Percentiles rank a stretch among this genome's conserved stretches.
These are phyloP conservation scores for Sporothrix brasiliensis DNA, from an alignment of 2,329 filamentous ascomycete species.

Conservation along the genomic window DNA sequence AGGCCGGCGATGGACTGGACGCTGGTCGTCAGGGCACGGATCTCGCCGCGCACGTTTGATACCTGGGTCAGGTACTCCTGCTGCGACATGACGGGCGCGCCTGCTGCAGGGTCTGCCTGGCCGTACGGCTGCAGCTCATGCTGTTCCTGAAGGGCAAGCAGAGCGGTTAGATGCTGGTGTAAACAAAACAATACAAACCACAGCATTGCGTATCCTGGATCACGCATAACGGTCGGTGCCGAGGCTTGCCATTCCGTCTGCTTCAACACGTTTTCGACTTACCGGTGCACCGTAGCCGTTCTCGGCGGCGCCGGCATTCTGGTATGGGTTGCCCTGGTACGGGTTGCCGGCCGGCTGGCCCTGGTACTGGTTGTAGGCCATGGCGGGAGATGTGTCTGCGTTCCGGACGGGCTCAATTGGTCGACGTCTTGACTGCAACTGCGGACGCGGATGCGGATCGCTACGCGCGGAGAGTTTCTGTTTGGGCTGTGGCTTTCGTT, in stretches of 20 bases:
- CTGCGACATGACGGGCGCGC: constrained; percentile 56
- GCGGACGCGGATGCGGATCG: not conserved
- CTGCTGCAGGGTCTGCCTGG: constrained; percentile 35
- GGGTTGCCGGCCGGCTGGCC: constrained; percentile 32
- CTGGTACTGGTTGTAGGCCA: constrained; percentile 65
- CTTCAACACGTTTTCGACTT: not conserved
- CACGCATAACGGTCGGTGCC: too few species aligned
- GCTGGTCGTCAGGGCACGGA: constrained; percentile 66
- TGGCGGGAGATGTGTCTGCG: constrained; percentile 41
- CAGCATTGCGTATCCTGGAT: not conserved
- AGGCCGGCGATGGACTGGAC: constrained; percentile 69
- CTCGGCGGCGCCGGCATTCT: constrained; percentile 55
- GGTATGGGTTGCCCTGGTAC: constrained; percentile 63
- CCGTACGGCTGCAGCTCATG: constrained; percentile 56
- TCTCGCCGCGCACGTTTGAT: constrained; percentile 66
- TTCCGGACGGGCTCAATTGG: constrained; percentile 20
- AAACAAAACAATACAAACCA: not conserved
- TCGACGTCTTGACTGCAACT: not conserved
- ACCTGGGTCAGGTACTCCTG: constrained; percentile 71
- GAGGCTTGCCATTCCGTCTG: not conserved
- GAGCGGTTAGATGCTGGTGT: not conserved
- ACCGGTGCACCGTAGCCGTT: constrained; percentile 47
- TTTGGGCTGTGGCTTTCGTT: not conserved
- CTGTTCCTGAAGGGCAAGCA: constrained; percentile 44
- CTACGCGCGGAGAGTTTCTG: not conserved